Percentiles rank a stretch among this genome's conserved stretches.
phyloP scores from a whole-genome alignment of 1,139 yeast genomes.

The Pneumocystis carinii region DNA sequence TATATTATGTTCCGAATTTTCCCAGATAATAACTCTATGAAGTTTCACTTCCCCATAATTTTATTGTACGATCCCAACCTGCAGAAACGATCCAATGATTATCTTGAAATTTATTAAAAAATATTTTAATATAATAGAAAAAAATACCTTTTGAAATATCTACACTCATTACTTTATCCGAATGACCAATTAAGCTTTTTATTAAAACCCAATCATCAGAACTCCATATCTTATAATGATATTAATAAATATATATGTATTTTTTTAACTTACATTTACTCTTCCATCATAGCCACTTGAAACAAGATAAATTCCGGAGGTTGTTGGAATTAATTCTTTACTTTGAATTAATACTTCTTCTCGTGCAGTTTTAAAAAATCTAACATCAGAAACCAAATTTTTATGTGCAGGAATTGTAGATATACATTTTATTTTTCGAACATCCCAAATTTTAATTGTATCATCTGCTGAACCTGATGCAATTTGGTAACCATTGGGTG shows the following conservation, averaged over 20 bases:
- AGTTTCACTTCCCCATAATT: slow-evolving; percentile 34
- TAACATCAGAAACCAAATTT: slow-evolving; percentile 53
- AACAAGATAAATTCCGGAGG: slow-evolving; percentile 37
- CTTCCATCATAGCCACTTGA: slow-evolving; percentile 60
- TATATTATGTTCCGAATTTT: not conserved
- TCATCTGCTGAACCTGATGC: slow-evolving; percentile 84
- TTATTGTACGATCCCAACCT: slow-evolving; percentile 75
- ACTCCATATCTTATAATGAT: slow-evolving; percentile 33
- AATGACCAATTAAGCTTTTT: slow-evolving; percentile 43
- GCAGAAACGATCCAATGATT: slow-evolving; percentile 39
- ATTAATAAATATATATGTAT: not conserved
- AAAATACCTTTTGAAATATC: slow-evolving; percentile 30
- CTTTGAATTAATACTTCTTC: slow-evolving; percentile 20
- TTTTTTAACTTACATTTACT: slow-evolving; percentile 28
- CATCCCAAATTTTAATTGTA: slow-evolving; percentile 71
- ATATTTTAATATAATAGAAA: not conserved
- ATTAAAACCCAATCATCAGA: slow-evolving; percentile 58
- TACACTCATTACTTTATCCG: slow-evolving; percentile 60
- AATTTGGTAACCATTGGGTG: slow-evolving; percentile 57
- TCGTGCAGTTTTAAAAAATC: slow-evolving; percentile 30
- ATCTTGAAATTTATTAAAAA: slow-evolving; percentile 17
- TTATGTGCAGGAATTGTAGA: slow-evolving; percentile 63
- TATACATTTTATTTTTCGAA: slow-evolving; percentile 37
- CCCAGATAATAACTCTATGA: not conserved
- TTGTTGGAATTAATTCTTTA: slow-evolving; percentile 15